Evolutionary conservation across 1,139 yeast species (phyloP).

Genomic region (Magnusiomyces sp.): DNA sequence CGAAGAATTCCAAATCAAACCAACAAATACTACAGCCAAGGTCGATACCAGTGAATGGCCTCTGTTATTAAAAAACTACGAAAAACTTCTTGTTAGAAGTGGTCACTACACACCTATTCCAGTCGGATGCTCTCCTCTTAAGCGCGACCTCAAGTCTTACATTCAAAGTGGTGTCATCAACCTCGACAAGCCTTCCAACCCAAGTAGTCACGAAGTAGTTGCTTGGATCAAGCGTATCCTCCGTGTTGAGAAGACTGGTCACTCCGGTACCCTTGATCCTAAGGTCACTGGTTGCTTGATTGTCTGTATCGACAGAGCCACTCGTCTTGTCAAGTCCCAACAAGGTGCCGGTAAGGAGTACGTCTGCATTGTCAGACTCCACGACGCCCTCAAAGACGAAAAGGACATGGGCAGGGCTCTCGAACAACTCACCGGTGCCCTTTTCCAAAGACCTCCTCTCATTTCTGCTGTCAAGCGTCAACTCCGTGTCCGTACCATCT

Average conservation of each 20-base stretch:
- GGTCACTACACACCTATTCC: slow-evolving; percentile 97
- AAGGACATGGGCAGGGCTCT: slow-evolving; percentile 81
- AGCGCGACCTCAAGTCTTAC: slow-evolving; percentile 86
- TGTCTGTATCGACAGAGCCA: slow-evolving; percentile 96
- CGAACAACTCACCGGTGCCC: slow-evolving; percentile 95
- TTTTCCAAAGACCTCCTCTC: slow-evolving; percentile 98
- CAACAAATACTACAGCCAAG: slow-evolving; percentile 66
- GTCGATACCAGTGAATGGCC: slow-evolving; percentile 96
- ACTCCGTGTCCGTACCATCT: slow-evolving; percentile 94
- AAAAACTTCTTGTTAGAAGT: slow-evolving; percentile 86
- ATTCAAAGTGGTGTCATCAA: slow-evolving; percentile 93
- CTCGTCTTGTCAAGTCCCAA: slow-evolving; percentile 94
- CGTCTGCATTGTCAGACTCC: slow-evolving; percentile 93
- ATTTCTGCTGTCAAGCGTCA: slow-evolving; percentile 99
- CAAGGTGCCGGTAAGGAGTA: slow-evolving; percentile 99
- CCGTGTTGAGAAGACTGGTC: slow-evolving; percentile 96
- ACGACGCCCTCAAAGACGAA: slow-evolving; percentile 84
- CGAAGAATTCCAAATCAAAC: slow-evolving; percentile 60
- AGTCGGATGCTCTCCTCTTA: slow-evolving; percentile 86
- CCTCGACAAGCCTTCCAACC: slow-evolving; percentile 95
- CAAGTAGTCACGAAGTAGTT: slow-evolving; percentile 96
- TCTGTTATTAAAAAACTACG: slow-evolving; percentile 82
- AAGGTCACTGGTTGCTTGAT: slow-evolving; percentile 91
- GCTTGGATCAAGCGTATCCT: slow-evolving; percentile 97
- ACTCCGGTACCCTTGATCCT: slow-evolving; percentile 97